phyloP scores from a whole-genome alignment of 2,329 filamentous ascomycete genomes.

The Fusarium buxicola region DNA sequence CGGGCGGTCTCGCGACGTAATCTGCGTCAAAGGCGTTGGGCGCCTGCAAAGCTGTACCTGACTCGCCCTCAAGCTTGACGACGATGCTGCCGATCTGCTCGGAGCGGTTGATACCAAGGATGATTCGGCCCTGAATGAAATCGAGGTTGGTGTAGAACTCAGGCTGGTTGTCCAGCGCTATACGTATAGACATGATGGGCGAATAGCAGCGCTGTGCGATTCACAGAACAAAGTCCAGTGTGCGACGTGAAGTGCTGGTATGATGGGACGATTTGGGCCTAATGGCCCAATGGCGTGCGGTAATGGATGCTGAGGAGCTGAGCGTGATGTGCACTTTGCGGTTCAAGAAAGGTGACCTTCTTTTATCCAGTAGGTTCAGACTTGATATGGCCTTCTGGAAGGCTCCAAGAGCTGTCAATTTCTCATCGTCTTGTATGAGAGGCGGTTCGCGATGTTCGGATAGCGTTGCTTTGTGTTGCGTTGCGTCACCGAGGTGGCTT shows the following conservation, averaged over 20 bases:
- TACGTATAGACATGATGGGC: conserved; percentile 71
- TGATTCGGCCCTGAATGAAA: conserved; percentile 71
- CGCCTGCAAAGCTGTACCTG: conserved; percentile 71
- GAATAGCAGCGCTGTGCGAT: conserved; percentile 3
- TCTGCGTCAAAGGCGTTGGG: conserved; percentile 59
- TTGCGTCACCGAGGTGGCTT: conserved; percentile 36
- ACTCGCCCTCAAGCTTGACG: conserved; percentile 87
- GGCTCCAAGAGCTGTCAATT: conserved; percentile 22
- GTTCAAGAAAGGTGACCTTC: conserved; percentile 1
- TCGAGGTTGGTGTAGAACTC: conserved; percentile 86
- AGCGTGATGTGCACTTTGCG: conserved; percentile 5
- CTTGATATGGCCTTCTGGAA: conserved; percentile 4
- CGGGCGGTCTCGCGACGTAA: conserved; percentile 49
- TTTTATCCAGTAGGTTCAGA: not conserved
- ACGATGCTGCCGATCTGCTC: conserved; percentile 79
- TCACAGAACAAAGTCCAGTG: not conserved
- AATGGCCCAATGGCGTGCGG: conserved; percentile 24
- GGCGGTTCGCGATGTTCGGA: conserved; percentile 8
- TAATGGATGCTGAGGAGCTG: conserved; percentile 16
- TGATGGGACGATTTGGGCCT: conserved; percentile 9
- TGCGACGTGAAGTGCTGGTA: conserved; percentile 24
- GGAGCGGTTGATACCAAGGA: conserved; percentile 69
- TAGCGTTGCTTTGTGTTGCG: too few species aligned
- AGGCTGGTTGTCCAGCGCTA: conserved; percentile 73
- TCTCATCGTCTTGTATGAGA: conserved; percentile 14